Conservation (phyloP, 805 yeast genomes). For the Blastobotrys mokoenaii region DNA sequence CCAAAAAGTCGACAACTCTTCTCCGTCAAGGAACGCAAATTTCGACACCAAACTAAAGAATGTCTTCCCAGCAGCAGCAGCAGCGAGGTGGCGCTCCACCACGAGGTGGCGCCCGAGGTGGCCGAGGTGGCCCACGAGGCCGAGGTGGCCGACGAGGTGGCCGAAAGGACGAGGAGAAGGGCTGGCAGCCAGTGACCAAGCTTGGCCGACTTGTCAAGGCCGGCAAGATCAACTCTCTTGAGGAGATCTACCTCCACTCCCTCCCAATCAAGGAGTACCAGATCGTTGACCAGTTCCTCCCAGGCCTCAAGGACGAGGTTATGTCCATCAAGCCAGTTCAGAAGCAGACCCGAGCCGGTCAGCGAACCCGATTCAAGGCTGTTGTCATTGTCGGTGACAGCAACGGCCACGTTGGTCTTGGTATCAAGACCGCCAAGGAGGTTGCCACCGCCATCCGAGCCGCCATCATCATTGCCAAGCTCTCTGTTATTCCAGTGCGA, state of each 20-base stretch:
- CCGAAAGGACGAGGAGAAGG: slow-evolving; percentile 90
- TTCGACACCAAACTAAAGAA: background rate
- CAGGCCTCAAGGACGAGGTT: slow-evolving; percentile 94
- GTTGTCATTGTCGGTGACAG: slow-evolving; percentile 99
- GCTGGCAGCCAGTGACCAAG: slow-evolving; percentile 99
- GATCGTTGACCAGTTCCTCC: slow-evolving; percentile 93
- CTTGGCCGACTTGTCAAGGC: slow-evolving; percentile 99
- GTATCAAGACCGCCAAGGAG: slow-evolving; percentile 99
- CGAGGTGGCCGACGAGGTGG: slow-evolving; percentile 64
- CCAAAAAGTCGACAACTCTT: background rate
- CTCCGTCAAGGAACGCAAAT: background rate
- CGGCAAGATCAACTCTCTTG: slow-evolving; percentile 92
- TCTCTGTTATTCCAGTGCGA: slow-evolving; percentile 98
- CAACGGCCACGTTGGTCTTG: slow-evolving; percentile 99
- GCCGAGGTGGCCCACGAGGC: slow-evolving; percentile 39
- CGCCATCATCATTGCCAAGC: slow-evolving; percentile 98
- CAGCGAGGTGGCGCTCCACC: slow-evolving; percentile 1
- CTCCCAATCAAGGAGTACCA: slow-evolving; percentile 99
- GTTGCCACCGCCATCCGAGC: slow-evolving; percentile 99
- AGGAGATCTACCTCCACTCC: slow-evolving; percentile 98
- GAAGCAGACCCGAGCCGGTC: slow-evolving; percentile 99
- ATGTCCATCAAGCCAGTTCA: slow-evolving; percentile 99
- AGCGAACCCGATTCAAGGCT: slow-evolving; percentile 99
- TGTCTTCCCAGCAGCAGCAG: slow-evolving; percentile 2
- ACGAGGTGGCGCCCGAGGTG: slow-evolving; percentile 16